Base-by-base conservation (phyloP, 2,329 filamentous ascomycete species). In the Stagonosporopsis chrysanthemi region DNA sequence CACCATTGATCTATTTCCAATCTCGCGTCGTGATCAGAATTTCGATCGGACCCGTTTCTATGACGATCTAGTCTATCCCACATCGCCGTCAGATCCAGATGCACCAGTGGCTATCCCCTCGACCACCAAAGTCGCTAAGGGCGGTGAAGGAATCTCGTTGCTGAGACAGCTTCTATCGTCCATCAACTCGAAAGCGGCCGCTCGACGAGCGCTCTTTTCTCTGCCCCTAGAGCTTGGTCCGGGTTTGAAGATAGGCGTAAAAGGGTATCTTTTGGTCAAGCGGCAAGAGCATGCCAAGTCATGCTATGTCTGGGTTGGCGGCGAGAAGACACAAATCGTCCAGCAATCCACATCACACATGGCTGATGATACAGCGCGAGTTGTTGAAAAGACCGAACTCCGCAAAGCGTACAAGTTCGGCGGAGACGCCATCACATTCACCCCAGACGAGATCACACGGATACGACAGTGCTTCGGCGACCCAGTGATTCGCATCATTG, bases 341-440 rank as follows among this genome's bases (percentile, higher is more conserved):
- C 82, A 85, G 12, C 87, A 90, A 1, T 85, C 89, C 66, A 95
- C 91, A 0, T 88, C 87, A 1, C 86, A 88, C 54, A 83, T 93
- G 52, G 89, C 91, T 4, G 90, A 92, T 59, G 91, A 96, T 65
- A 92, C 88, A 17, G 86, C 89, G 2, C 84, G 88, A 35, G 86
- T 87, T 0, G 87, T 98, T 0, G 89, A 96, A 61, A 93, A 93
- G 66, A 79, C 79, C 3, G 92, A 98, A 68, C 85, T 96, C 19
- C 90, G 90, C 57, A 97, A 95, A 76, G 95, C 94, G 0, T 99
- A 95, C 81, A 97, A 95, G 68, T 98, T 98, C 71, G 95, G 94
- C 12, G 93, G 92, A 36, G 91, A 96, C 64, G 92, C 92, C 44
- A 86, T 99, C 43, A 85, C 89, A 45, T 99, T 99, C 74, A 88